Conservation (phyloP, 2,329 filamentous ascomycete genomes). For the Sporothrix curviconia region DNA sequence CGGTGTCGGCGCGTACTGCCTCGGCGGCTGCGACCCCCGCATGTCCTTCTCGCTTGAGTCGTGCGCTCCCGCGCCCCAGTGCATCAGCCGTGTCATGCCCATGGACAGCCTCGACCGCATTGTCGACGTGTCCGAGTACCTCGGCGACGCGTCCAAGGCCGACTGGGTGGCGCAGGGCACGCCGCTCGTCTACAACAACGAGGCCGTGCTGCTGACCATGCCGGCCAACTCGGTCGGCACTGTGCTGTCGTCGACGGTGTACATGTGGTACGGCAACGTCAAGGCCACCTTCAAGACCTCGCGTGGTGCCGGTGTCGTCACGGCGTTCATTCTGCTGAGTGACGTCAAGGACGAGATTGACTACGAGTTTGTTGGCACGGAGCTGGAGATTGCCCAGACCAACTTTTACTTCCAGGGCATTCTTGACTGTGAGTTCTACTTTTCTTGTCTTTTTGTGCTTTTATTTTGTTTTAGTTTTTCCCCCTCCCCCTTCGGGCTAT, state of each 20-base stretch:
- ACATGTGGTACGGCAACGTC: constrained; percentile 97
- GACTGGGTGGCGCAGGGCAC: constrained; percentile 88
- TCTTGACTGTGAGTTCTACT: constrained; percentile 75
- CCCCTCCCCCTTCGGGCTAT: no score
- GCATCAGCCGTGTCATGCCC: constrained; percentile 65
- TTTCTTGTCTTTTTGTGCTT: no score
- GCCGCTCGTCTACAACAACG: constrained; percentile 58
- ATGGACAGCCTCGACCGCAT: constrained; percentile 68
- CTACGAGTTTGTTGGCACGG: constrained; percentile 85
- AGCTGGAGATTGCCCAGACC: constrained; percentile 73
- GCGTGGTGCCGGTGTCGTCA: constrained; percentile 83
- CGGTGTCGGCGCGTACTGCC: constrained; percentile 87
- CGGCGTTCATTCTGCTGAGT: constrained; percentile 89
- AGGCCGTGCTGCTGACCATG: constrained; percentile 79
- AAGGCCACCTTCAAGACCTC: constrained; percentile 79
- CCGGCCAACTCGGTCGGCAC: constrained; percentile 77
- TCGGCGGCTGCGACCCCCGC: constrained; percentile 88
- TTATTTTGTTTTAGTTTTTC: no score
- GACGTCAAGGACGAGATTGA: constrained; percentile 98
- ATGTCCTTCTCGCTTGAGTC: constrained; percentile 77
- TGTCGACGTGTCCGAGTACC: constrained; percentile 68
- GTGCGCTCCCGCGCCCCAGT: constrained; percentile 78
- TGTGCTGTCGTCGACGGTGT: constrained; percentile 72
- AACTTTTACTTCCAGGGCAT: constrained; percentile 98
- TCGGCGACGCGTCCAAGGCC: constrained; percentile 70